Percentiles rank a stretch among this genome's conserved stretches.
phyloP scores from a whole-genome alignment of 78 protist species.

The Dictyostelium brefeldianum region DNA sequence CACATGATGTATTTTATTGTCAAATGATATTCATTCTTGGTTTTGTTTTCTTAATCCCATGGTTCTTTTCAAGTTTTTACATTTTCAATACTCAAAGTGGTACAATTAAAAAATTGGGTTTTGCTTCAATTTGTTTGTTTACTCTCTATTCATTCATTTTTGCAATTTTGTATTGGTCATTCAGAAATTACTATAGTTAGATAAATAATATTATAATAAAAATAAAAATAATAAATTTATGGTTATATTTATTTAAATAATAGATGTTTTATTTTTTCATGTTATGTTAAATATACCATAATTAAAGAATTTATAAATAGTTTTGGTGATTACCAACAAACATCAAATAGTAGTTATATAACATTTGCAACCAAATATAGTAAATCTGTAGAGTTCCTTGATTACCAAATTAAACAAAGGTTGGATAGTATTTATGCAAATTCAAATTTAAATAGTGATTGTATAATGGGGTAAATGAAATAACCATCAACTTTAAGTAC shows the following conservation, averaged over 20 bases:
- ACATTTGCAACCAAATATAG: too few relatives aligned
- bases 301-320: too few relatives aligned
- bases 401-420: too few relatives aligned
- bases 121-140: neutral
- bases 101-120: neutral
- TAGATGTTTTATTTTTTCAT: too few relatives aligned
- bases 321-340: too few relatives aligned
- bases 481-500: neutral
- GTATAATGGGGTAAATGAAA: neutral
- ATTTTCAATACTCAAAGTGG: constrained; percentile 1
- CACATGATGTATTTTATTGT: constrained; percentile 17
- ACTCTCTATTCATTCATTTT: neutral
- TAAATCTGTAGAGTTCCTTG: too few relatives aligned
- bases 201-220: neutral
- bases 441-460: neutral
- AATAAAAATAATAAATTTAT: too few relatives aligned
- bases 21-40: neutral
- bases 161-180: neutral
- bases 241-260: too few relatives aligned
- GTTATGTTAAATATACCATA: too few relatives aligned
- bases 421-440: too few relatives aligned
- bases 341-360: too few relatives aligned
- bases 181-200: neutral
- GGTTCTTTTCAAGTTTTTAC: constrained; percentile 2
- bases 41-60: neutral